Conservation (phyloP, 1,284 basidiomycete genomes). For the Malassezia equina region DNA sequence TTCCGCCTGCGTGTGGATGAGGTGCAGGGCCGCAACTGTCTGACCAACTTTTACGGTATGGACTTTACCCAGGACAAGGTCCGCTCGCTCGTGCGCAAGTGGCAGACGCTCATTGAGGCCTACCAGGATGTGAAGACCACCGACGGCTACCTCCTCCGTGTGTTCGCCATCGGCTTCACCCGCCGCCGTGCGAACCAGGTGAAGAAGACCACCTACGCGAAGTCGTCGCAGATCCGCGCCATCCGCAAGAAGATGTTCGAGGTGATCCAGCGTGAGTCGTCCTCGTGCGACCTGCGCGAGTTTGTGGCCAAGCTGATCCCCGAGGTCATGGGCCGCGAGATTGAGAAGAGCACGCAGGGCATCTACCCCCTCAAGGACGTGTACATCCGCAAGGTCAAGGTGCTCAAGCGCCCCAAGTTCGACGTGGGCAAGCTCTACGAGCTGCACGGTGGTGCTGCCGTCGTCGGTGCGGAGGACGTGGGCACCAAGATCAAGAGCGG, state of each 20-base stretch:
- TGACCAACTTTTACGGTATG: constrained; percentile 99
- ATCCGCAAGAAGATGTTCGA: constrained; percentile 99
- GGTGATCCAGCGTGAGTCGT: constrained; percentile 94
- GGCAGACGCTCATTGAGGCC: constrained; percentile 98
- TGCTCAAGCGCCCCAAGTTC: constrained; percentile 93
- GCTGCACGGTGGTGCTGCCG: constrained; percentile 67
- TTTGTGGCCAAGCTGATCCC: constrained; percentile 91
- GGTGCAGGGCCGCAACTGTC: constrained; percentile 96
- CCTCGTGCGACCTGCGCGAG: constrained; percentile 93
- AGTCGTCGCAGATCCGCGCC: constrained; percentile 86
- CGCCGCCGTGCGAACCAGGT: constrained; percentile 93
- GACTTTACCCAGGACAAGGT: constrained; percentile 99
- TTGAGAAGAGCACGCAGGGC: constrained; percentile 91
- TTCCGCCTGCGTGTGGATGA: constrained; percentile 97
- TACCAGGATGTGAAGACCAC: constrained; percentile 98
- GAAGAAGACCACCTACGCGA: constrained; percentile 97
- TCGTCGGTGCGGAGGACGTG: constrained; percentile 60
- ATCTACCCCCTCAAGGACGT: constrained; percentile 88
- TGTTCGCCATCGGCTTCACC: constrained; percentile 98
- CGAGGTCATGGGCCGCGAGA: constrained; percentile 97
- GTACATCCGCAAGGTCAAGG: constrained; percentile 82
- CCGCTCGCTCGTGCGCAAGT: constrained; percentile 98
- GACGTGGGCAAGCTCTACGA: constrained; percentile 90
- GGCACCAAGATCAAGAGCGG: constrained; percentile 69
- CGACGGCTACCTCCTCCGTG: constrained; percentile 96